Base-by-base conservation (phyloP, 371 early-diverging fungal genomes). In the Mortierella sp. region DNA sequence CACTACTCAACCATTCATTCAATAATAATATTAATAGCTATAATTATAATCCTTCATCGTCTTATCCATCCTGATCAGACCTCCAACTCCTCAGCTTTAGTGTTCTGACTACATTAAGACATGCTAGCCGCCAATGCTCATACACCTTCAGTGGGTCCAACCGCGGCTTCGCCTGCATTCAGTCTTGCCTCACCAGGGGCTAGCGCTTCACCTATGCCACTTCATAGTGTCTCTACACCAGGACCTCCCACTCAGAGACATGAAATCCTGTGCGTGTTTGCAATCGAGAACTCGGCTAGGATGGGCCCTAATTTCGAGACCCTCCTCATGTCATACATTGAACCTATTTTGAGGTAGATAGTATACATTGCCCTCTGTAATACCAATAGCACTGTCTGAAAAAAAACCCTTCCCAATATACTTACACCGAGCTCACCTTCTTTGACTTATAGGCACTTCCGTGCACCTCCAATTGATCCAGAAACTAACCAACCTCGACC, bases 241-340 rank as follows among this genome's bases (percentile, higher is more conserved):
- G 80, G 80, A 5, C 68, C 71, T 3, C 59, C 71, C 28, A 37
- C 47, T 22, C 87, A 85, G 22, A 76, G 88, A 55, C 84, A 83
- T 64, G 89, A 90, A 70, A 87, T 90, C 34, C 87, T 86, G 13
- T 85, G 88, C 61, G 87, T 89, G 2, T 87, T 90, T 83, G 88
- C 86, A 8, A 86, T 90, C 28, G 90, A 90, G 71, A 89, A 86
- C 53, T 84, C 90, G 19, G 90, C 88, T 22, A 78, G 84, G 61
- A 90, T 90, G 90, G 83, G 82, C 31, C 84, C 85, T 15, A 82
- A 86, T 64, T 85, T 90, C 49, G 76, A 83, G 54, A 51, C 84
- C 1, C 67, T 90, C 15, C 83, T 87, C 60, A 84, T 86, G 51
- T 84, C 86, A 32, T 90, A 90, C 47, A 80, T 89, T 53, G 89